A percentile compares a stretch with the other conserved stretches of the same genome.
Conservation (phyloP, 2,329 filamentous ascomycete species). For the Teratosphaeria epicoccoides region DNA sequence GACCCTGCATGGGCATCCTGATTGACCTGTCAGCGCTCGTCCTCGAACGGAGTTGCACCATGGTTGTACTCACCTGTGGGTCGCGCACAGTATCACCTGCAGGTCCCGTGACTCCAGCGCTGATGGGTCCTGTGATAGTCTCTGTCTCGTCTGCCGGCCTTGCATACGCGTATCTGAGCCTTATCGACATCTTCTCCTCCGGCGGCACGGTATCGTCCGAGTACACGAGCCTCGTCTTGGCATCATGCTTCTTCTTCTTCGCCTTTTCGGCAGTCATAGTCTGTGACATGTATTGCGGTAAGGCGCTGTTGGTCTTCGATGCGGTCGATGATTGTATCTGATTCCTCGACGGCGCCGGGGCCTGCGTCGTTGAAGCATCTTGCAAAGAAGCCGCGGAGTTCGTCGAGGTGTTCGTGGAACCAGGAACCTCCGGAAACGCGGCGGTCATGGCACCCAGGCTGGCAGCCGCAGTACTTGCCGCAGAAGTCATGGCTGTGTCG, state of each 20-base stretch:
- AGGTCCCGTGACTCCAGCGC: conserved; percentile 7
- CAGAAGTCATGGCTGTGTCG: not conserved
- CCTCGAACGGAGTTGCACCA: too few species aligned
- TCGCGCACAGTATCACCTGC: not conserved
- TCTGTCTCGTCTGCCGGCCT: conserved; percentile 15
- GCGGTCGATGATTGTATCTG: not conserved
- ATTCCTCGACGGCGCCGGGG: not conserved
- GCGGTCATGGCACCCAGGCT: not conserved
- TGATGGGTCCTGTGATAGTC: conserved; percentile 4
- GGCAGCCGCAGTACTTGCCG: not conserved
- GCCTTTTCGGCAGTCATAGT: not conserved
- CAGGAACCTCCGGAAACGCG: not conserved
- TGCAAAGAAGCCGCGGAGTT: not conserved
- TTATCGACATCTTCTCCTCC: conserved; percentile 76
- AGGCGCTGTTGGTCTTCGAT: not conserved
- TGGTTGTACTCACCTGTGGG: not conserved
- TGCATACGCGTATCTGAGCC: conserved; percentile 64
- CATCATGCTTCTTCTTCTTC: not conserved
- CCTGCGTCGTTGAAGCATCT: not conserved
- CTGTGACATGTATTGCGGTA: not conserved
- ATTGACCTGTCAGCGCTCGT: not conserved
- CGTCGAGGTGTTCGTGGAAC: not conserved
- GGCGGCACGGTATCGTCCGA: conserved; percentile 69
- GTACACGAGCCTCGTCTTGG: conserved; percentile 59
- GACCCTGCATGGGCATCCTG: not conserved